These are phyloP conservation scores for Ophiostoma triangulosporum DNA, from an alignment of 2,329 filamentous ascomycete species.

Conservation along the genomic window DNA sequence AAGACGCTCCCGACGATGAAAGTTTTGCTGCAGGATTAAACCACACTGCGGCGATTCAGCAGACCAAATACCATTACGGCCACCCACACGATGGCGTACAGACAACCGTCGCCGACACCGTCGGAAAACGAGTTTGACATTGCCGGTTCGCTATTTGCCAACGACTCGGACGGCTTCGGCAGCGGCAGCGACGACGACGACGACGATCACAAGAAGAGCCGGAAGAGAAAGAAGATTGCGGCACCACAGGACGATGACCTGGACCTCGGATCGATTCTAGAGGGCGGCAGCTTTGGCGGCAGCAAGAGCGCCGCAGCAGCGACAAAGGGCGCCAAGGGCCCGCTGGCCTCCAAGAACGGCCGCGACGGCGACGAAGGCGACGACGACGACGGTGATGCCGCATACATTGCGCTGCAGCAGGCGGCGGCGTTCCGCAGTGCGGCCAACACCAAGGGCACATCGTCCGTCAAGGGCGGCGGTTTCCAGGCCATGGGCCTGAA, in stretches of 20 bases:
- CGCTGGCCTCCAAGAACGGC: background rate
- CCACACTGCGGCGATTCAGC: background rate
- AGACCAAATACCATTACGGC: background rate
- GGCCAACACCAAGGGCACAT: slow-evolving; percentile 68
- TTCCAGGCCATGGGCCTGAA: slow-evolving; percentile 94
- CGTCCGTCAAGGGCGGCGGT: slow-evolving; percentile 87
- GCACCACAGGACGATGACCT: slow-evolving; percentile 29
- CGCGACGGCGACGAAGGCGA: slow-evolving; percentile 34
- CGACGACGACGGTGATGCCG: slow-evolving; percentile 59
- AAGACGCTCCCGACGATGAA: background rate
- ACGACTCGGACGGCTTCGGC: slow-evolving; percentile 23
- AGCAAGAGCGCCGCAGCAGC: slow-evolving; percentile 21
- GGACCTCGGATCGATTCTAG: slow-evolving; percentile 48
- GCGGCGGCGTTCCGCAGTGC: slow-evolving; percentile 78
- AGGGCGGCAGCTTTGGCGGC: slow-evolving; percentile 34
- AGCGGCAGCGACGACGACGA: slow-evolving; percentile 32
- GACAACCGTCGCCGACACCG: slow-evolving; percentile 63
- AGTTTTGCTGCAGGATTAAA: background rate
- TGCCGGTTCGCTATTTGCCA: slow-evolving; percentile 59
- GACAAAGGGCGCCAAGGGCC: slow-evolving; percentile 19
- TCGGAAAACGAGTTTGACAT: slow-evolving; percentile 94
- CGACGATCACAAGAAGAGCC: slow-evolving; percentile 21
- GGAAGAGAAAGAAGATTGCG: slow-evolving; percentile 14
- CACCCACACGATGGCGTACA: slow-evolving; percentile 46
- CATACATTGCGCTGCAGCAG: slow-evolving; percentile 81